Evolutionary conservation across 2,329 filamentous ascomycete genomes (phyloP), one percentile per base, ranked within the genome.

Genomic region (Stemphylium vesicarium): DNA sequence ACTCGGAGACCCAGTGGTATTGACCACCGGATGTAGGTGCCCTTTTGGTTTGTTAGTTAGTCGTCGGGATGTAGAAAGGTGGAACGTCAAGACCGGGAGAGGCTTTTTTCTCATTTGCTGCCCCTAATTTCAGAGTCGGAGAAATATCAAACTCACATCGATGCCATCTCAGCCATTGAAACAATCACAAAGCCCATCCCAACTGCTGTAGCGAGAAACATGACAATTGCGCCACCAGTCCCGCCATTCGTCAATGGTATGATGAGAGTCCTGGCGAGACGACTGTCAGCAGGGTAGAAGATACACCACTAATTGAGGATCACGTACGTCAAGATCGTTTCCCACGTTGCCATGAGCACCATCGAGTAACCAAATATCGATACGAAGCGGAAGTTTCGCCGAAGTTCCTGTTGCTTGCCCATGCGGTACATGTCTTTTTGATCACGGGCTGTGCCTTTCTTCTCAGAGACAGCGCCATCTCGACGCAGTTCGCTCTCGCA

Each of bases 1-100:
- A 70, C 40, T 71, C 66, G 6, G 59, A 63, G 4, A 71, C 65
- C 66, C 68, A 71, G 36, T 71, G 68, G 37, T 71, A 71, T 37
- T 70, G 68, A 1, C 68, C 68, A 8, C 68, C 68, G 9, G 62
- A 62, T 1, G 64, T 70, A 35, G 66, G 66, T 11, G 64, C 67
- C 65, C 63, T 68, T n/a, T 13, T 16, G 4, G 11, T 6, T 9
- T 18, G 29, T 63, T 36, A 59, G 50, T 46, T 29, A 18, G 8
- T 31, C 22, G 22, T 8, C 7, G 7, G 22, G 22, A 24, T 24
- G 22, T 24, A 2, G 4, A 24, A 24, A 24, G 7, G 4, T 20
- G 20, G 3, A 3, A 4, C 3, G 20, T 20, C 3, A 20, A 20
- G 20, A 20, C 20, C 4, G 20, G 20, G 4, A 3, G 20, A 20